Evolutionary conservation across 1,284 basidiomycete genomes (phyloP).

Genomic region (Takashimella tepidaria): DNA sequence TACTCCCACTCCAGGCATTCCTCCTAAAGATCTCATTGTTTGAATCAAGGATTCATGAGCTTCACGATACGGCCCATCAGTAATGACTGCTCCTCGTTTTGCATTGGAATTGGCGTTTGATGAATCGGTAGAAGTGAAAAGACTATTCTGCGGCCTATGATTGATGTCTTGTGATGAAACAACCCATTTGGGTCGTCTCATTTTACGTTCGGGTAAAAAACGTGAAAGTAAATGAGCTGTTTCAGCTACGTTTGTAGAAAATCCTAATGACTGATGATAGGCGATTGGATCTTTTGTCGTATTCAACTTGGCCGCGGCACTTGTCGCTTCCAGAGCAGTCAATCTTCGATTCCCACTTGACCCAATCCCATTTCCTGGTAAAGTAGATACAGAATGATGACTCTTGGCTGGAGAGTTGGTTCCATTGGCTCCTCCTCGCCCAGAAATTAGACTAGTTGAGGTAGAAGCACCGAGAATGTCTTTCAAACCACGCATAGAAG

Average conservation of each 20-base stretch:
- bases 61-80: conserved; percentile 40
- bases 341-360: conserved; percentile 11
- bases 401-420: background rate
- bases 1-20: background rate
- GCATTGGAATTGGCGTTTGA: background rate
- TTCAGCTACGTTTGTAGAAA: conserved; percentile 29
- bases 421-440: background rate
- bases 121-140: background rate
- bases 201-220: conserved; percentile 31
- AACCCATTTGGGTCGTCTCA: conserved; percentile 27
- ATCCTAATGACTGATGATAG: conserved; percentile 39
- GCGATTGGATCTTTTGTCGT: conserved; percentile 36
- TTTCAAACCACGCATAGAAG: conserved; percentile 21
- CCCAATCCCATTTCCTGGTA: no score
- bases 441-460: background rate
- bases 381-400: background rate
- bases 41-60: conserved; percentile 36
- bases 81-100: conserved; percentile 9
- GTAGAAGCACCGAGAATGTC: conserved; percentile 7
- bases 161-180: conserved; percentile 4
- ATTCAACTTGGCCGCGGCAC: conserved; percentile 25
- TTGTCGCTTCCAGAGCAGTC: conserved; percentile 28
- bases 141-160: conserved; percentile 42
- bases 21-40: conserved; percentile 26
- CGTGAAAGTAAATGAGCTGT: conserved; percentile 36